Conservation (phyloP, 225 moss, liverwort and hornwort genomes). For the Pleurozium schreberi region DNA sequence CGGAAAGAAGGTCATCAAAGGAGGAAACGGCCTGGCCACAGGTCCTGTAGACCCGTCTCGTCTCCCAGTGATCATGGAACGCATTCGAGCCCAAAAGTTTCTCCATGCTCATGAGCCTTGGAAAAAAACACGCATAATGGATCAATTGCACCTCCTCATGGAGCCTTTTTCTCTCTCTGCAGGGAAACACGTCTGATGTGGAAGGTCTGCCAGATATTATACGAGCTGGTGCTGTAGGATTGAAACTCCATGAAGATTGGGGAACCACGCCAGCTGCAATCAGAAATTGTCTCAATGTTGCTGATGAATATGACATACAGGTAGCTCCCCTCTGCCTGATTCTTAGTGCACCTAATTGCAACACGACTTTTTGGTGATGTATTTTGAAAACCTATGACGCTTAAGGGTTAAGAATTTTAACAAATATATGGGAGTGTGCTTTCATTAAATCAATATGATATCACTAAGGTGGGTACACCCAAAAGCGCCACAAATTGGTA, state of each 20-base stretch:
- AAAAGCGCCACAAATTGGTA: too few species aligned
- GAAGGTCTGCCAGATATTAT: constrained; percentile 79
- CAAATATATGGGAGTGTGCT: not conserved
- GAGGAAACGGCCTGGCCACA: constrained; percentile 76
- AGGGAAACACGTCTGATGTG: constrained; percentile 86
- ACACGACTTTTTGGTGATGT: not conserved
- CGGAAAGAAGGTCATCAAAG: constrained; percentile 68
- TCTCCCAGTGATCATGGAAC: constrained; percentile 66
- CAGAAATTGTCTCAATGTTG: constrained; percentile 69
- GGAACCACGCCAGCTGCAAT: constrained; percentile 93
- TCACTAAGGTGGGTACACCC: too few species aligned
- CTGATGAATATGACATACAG: constrained; percentile 86
- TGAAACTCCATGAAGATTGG: constrained; percentile 98
- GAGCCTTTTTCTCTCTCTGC: not conserved
- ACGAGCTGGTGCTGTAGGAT: constrained; percentile 76
- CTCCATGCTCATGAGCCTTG: constrained; percentile 43
- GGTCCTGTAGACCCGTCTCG: constrained; percentile 53
- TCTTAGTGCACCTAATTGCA: not conserved
- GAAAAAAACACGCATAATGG: not conserved
- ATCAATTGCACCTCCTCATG: not conserved
- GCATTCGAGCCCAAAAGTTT: constrained; percentile 35
- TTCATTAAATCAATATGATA: not conserved
- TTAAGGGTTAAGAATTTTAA: not conserved
- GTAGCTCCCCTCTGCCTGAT: not conserved
- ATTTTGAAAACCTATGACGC: not conserved